phyloP scores from a whole-genome alignment of 768 basidiomycete species.

The Fistulinella prunicolor region DNA sequence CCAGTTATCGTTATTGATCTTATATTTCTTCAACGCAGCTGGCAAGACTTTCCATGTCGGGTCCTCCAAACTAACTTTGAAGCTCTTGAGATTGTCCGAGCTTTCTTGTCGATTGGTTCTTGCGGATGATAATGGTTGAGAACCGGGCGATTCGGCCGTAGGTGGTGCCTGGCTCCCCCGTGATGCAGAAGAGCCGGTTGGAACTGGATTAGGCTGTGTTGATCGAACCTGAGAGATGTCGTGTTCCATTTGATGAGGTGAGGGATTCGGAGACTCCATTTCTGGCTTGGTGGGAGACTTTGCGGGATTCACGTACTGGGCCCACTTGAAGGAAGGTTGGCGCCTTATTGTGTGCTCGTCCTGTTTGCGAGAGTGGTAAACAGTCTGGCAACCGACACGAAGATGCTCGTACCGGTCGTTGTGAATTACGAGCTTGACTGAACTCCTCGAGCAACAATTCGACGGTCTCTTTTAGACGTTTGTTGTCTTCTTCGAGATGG shows the following conservation, averaged over 20 bases:
- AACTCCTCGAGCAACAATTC: slow-evolving; percentile 68
- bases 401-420: slow-evolving; percentile 15
- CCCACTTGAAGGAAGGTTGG: slow-evolving; percentile 89
- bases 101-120: slow-evolving; percentile 61
- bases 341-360: slow-evolving; percentile 53
- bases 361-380: slow-evolving; percentile 15
- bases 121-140: slow-evolving; percentile 28
- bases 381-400: slow-evolving; percentile 3
- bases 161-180: slow-evolving; percentile 26
- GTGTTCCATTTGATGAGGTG: slow-evolving; percentile 76
- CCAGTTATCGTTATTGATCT: slow-evolving; percentile 98
- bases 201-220: slow-evolving; percentile 15
- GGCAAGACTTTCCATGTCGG: slow-evolving; percentile 99
- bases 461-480: slow-evolving; percentile 58
- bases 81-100: slow-evolving; percentile 79
- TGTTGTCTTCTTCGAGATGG: slow-evolving; percentile 75
- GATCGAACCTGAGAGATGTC: slow-evolving; percentile 47
- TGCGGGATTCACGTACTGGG: slow-evolving; percentile 69
- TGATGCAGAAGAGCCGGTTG: slow-evolving; percentile 29
- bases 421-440: slow-evolving; percentile 38
- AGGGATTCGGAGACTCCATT: slow-evolving; percentile 72
- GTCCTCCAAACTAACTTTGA: slow-evolving; percentile 97
- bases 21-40: slow-evolving; percentile 97
- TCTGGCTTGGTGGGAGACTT: slow-evolving; percentile 81
- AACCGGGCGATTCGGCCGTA: slow-evolving; percentile 27